Percentiles rank a stretch among this genome's conserved stretches.
Conservation (phyloP, 2,329 filamentous ascomycete species). For the Aspergillus felis region DNA sequence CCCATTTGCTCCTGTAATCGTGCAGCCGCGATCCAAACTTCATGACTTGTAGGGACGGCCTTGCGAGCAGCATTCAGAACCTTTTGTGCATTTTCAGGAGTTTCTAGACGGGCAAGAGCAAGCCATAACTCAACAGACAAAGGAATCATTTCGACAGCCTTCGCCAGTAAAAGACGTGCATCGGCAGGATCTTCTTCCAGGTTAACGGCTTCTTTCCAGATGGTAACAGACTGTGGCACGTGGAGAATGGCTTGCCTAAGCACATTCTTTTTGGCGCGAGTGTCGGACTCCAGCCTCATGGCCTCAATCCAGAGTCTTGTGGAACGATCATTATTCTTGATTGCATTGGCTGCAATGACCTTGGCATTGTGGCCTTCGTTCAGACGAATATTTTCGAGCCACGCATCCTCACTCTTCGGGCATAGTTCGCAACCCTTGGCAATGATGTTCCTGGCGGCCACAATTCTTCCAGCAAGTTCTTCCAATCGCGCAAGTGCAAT, state of each 20-base stretch:
- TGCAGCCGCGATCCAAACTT: constrained; percentile 95
- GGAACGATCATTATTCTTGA: constrained; percentile 84
- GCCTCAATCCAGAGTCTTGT: constrained; percentile 92
- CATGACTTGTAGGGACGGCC: constrained; percentile 85
- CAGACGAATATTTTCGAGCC: constrained; percentile 91
- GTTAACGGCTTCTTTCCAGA: constrained; percentile 99
- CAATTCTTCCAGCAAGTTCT: constrained; percentile 86
- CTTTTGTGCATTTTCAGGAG: constrained; percentile 85
- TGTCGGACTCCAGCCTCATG: constrained; percentile 82
- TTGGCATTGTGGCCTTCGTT: constrained; percentile 93
- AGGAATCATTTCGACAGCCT: constrained; percentile 92
- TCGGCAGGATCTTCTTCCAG: constrained; percentile 86
- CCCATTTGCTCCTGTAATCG: constrained; percentile 87
- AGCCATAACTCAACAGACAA: constrained; percentile 94
- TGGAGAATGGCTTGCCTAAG: constrained; percentile 87
- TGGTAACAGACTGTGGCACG: constrained; percentile 85
- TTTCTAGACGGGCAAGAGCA: constrained; percentile 83
- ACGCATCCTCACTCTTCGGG: constrained; percentile 89
- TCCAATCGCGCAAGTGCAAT: constrained; percentile 91
- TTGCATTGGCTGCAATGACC: constrained; percentile 88
- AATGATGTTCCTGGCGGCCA: constrained; percentile 83
- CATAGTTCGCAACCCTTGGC: constrained; percentile 84
- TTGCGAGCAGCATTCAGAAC: constrained; percentile 94
- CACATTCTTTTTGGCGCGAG: constrained; percentile 84
- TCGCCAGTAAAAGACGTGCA: constrained; percentile 82